phyloP scores from a whole-genome alignment of 129 eudicot genomes.

The carrot (Daucus carota) region DNA sequence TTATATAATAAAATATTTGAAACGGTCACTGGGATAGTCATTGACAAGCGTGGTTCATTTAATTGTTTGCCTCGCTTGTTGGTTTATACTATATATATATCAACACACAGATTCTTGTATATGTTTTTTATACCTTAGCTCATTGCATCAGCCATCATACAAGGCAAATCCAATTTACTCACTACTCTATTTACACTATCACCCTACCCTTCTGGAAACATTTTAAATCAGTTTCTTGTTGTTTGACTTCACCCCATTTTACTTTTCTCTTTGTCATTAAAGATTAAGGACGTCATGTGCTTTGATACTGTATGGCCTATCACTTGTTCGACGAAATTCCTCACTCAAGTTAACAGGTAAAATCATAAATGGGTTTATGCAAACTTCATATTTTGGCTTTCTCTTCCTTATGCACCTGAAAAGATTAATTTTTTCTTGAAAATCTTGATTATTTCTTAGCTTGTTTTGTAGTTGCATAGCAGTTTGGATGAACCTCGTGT shows the following conservation, averaged over 20 bases:
- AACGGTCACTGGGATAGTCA: no score
- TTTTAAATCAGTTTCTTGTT: background rate
- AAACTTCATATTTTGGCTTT: background rate
- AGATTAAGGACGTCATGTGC: background rate
- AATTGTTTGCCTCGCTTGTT: no score
- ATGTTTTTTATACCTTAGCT: no score
- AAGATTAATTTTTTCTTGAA: background rate
- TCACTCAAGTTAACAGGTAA: background rate
- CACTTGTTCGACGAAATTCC: background rate
- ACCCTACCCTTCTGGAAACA: no score
- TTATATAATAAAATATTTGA: background rate
- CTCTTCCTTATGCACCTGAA: background rate
- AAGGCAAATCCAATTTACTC: no score
- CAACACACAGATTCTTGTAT: no score
- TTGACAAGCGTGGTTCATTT: no score
- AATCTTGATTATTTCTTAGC: background rate
- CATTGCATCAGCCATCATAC: no score
- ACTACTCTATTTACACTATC: no score
- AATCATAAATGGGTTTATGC: background rate
- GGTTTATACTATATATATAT: no score
- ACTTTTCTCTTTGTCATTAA: background rate
- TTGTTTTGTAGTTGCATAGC: background rate
- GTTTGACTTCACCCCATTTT: background rate
- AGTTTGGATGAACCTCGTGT: constrained; percentile 21
- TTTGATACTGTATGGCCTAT: background rate